Base-by-base conservation (phyloP, 495 filamentous ascomycete genomes). In the Daldinia loculata region DNA sequence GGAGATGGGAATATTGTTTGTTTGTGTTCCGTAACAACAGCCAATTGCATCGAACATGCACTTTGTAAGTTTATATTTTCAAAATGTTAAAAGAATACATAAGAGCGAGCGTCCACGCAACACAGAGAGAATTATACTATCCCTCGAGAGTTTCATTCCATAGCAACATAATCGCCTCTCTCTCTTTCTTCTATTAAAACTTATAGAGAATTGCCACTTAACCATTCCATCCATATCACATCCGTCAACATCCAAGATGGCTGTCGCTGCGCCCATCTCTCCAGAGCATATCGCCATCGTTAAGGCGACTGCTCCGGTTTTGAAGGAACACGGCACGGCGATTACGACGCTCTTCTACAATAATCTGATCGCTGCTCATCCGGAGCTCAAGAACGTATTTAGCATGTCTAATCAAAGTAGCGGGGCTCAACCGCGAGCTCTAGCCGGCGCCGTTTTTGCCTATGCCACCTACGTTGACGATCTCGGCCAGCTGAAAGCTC, bases 381-480 rank as follows among this genome's bases (percentile, higher is more conserved):
- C 90, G 0, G 81, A 82, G 19, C 84, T 94, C 9, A 84, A 87
- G 72, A 85, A 86, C 70, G 78, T 92, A 62, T 94, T 93, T 84
- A 92, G 88, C 80, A 80, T 81, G 56, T 81, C 89, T 30, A 89
- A 90, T 77, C 90, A 93, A 75, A 70, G 75, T 53, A 90, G 84
- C 27, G 88, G 89, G 52, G 85, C 86, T 56, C 91, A 94, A 69
- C 82, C 89, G 3, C 81, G 80, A 17, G 90, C 91, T 12, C 83
- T 94, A 7, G 90, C 91, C 41, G 81, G 78, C 57, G 84, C 90
- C 12, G 84, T 94, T 36, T 88, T 89, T 71, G 89, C 88, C 34
- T 93, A 93, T 67, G 91, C 91, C 61, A 82, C 83, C 22, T 83
- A 92, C 76, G 90, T 93, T 75, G 91, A 92, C 77, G 84, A 92